phyloP scores from a whole-genome alignment of 495 filamentous ascomycete genomes.

The Lindgomyces ingoldianus region DNA sequence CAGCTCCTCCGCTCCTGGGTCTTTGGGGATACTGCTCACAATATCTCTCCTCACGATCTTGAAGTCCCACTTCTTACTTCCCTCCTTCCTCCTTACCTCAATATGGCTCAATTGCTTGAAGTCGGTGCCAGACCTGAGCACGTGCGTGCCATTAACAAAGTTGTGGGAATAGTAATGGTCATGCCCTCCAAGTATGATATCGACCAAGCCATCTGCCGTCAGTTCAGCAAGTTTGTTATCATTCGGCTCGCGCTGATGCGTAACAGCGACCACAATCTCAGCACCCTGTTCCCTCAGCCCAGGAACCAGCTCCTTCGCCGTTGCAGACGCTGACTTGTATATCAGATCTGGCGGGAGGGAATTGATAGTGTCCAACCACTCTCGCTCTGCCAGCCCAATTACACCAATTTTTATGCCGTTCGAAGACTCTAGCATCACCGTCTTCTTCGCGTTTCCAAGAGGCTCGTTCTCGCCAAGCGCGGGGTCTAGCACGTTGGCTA shows the following conservation, averaged over 20 bases:
- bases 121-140: conserved; percentile 80
- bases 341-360: conserved; percentile 75
- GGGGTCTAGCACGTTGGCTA: conserved; percentile 82
- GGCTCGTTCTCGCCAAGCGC: conserved; percentile 68
- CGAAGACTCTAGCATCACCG: conserved; percentile 70
- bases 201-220: conserved; percentile 65
- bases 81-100: conserved; percentile 59
- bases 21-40: conserved; percentile 63
- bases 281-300: conserved; percentile 71
- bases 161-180: conserved; percentile 85
- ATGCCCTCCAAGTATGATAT: conserved; percentile 84
- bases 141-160: conserved; percentile 72
- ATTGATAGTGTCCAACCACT: conserved; percentile 86
- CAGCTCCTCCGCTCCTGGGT: conserved; percentile 56
- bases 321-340: conserved; percentile 72
- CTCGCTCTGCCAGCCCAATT: conserved; percentile 77
- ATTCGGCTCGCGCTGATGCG: conserved; percentile 81
- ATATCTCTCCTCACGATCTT: conserved; percentile 75
- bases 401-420: conserved; percentile 85
- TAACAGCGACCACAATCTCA: conserved; percentile 77
- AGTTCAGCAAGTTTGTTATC: conserved; percentile 73
- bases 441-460: conserved; percentile 68
- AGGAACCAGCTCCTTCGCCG: conserved; percentile 70
- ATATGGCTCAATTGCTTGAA: conserved; percentile 91
- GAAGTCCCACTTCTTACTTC: conserved; percentile 66